Base-by-base conservation (phyloP, 768 basidiomycete genomes). In the Lentinula aciculospora region DNA sequence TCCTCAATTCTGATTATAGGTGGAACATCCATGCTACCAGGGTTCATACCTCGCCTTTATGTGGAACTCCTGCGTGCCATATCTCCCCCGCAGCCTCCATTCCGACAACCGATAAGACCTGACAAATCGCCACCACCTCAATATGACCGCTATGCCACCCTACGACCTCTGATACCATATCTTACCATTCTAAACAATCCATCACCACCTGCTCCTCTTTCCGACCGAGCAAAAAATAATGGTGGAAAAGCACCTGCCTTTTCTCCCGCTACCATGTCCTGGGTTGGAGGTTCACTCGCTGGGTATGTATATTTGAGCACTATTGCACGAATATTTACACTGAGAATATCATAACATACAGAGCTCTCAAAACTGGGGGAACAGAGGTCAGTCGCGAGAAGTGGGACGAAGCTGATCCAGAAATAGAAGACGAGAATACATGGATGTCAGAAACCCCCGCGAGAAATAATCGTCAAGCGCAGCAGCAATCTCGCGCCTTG, bases 241-340 rank as follows among this genome's bases (percentile, higher is more conserved):
- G 86, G 85, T 1, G 95, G 94, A 1, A 88, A 84, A 63, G 94
- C 93, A 0, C 95, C 96, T 0, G 88, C 90, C 0, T 98, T 96
- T 72, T 74, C 86, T 3, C 89, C 94, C 1, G 84, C 86, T 1
- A 77, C 85, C 32, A 76, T 95, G 72, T 80, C 88, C 0, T 99
- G 96, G 96, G 85, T 99, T 10, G 96, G 96, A 3, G 96, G 93
- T 0, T 94, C 92, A 21, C 68, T 98, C 19, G 92, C 94, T 2
- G 96, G 95, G 88, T 94, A 70, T 61, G 85, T 78, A 31, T 34
- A 34, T 10, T 27, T n/a, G 49, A 47, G 5, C 29, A 21, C 13
- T 15, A 31, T 27, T 51, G 39, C 54, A 17, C 10, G 23, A 21
- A 28, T n/a, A 50, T 23, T 3, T 9, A 42, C 57, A 42, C 21